Conservation (phyloP, 306 rosid species). For the Gastrolobium bilobum region DNA sequence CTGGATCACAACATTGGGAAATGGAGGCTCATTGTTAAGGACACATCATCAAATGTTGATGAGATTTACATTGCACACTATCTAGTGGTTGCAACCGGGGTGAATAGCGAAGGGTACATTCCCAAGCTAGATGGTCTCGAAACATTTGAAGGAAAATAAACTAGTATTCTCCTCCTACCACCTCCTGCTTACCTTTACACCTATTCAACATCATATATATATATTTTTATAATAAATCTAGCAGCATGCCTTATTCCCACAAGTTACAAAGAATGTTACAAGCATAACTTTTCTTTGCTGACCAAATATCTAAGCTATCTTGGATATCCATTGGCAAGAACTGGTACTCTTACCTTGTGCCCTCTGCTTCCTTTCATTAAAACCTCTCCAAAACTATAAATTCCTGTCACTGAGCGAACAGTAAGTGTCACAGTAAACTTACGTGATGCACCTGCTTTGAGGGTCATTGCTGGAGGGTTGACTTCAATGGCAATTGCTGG, state of each 20-base stretch:
- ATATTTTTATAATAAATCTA: conserved; percentile 61
- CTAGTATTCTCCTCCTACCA: conserved; percentile 54
- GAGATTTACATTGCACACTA: conserved; percentile 52
- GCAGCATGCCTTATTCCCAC: conserved; percentile 75
- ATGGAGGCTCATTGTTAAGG: conserved; percentile 55
- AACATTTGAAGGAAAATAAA: conserved; percentile 63
- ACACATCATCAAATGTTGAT: neutral
- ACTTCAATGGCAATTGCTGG: conserved; percentile 88
- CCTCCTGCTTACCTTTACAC: conserved; percentile 76
- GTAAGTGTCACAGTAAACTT: conserved; percentile 83
- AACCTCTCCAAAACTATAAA: conserved; percentile 91
- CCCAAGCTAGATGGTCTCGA: conserved; percentile 58
- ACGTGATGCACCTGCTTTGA: conserved; percentile 77
- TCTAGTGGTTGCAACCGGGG: conserved; percentile 73
- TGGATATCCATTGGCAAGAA: conserved; percentile 86
- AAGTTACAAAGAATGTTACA: conserved; percentile 95
- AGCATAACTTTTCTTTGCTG: conserved; percentile 52
- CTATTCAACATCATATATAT: conserved; percentile 60
- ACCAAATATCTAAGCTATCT: conserved; percentile 61
- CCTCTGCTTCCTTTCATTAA: conserved; percentile 91
- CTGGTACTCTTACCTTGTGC: conserved; percentile 96
- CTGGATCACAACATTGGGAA: conserved; percentile 6
- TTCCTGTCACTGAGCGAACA: conserved; percentile 79
- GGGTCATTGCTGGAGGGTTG: conserved; percentile 87
- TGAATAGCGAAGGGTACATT: conserved; percentile 57